phyloP scores from a whole-genome alignment of 768 basidiomycete species.

The Lactifluus piperatus region DNA sequence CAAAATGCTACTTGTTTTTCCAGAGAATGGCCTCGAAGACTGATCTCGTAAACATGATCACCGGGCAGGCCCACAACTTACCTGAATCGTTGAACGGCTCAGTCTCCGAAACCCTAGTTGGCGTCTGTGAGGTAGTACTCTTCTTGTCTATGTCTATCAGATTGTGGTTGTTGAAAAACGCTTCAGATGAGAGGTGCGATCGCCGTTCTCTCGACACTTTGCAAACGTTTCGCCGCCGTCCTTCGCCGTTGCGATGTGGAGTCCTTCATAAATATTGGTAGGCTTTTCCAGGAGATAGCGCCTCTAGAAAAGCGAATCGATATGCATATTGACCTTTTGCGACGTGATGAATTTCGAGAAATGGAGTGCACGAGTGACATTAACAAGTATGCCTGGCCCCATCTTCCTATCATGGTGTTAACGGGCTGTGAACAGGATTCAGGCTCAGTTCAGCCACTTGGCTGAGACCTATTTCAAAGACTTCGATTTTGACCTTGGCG shows the following conservation, averaged over 20 bases:
- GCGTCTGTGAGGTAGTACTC: slow-evolving; percentile 76
- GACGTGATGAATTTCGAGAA: slow-evolving; percentile 86
- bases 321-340: slow-evolving; percentile 77
- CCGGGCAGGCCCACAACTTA: slow-evolving; percentile 75
- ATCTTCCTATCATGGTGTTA: neutral
- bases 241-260: slow-evolving; percentile 75
- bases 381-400: slow-evolving; percentile 50
- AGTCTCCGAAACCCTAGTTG: slow-evolving; percentile 83
- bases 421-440: slow-evolving; percentile 47
- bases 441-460: slow-evolving; percentile 89
- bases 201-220: slow-evolving; percentile 69
- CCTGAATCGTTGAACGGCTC: slow-evolving; percentile 78
- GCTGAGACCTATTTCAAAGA: slow-evolving; percentile 78
- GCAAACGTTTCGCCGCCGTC: slow-evolving; percentile 84
- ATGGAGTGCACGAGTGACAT: slow-evolving; percentile 90
- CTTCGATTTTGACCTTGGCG: slow-evolving; percentile 81
- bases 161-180: neutral
- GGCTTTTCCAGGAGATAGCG: slow-evolving; percentile 74
- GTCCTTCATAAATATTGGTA: slow-evolving; percentile 78
- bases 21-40: slow-evolving; percentile 79
- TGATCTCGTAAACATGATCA: slow-evolving; percentile 74
- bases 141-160: neutral
- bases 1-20: slow-evolving; percentile 89
- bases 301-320: slow-evolving; percentile 90
- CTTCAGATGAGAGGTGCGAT: slow-evolving; percentile 75